A percentile compares a stretch with the other conserved stretches of the same genome.
These are phyloP conservation scores for Pluteus cervinus DNA, from an alignment of 768 basidiomycete species.

Conservation along the genomic window DNA sequence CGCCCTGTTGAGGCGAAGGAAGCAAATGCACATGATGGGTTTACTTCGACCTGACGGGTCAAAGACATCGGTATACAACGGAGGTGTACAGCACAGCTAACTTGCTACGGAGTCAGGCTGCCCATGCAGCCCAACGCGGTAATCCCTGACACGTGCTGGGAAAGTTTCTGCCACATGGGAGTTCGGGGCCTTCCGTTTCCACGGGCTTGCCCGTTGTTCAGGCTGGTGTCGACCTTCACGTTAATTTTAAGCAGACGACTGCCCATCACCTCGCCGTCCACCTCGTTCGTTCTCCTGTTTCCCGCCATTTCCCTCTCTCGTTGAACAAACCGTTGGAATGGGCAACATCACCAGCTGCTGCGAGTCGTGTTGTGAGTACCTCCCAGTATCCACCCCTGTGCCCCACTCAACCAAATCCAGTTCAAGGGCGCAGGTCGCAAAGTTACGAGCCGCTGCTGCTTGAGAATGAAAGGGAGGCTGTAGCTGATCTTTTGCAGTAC, in stretches of 20 bases:
- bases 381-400: constrained; percentile 10
- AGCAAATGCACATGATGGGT: too few species aligned
- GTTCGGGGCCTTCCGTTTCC: too few species aligned
- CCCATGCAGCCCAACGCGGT: too few species aligned
- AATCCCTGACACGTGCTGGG: too few species aligned
- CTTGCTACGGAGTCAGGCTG: too few species aligned
- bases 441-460: constrained; percentile 81
- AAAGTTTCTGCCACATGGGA: too few species aligned
- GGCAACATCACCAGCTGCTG: constrained; percentile 78
- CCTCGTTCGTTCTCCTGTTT: constrained; percentile 1
- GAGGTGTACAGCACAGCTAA: too few species aligned
- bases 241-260: constrained; percentile 9
- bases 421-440: constrained; percentile 78
- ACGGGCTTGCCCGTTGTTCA: too few species aligned
- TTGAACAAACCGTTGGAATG: constrained; percentile 33
- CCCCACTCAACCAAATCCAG: constrained; percentile 31
- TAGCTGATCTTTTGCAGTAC: constrained; percentile 94
- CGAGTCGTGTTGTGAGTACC: constrained; percentile 69
- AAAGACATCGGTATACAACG: too few species aligned
- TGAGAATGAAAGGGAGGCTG: constrained; percentile 95
- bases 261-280: constrained; percentile 6
- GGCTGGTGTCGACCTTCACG: constrained; percentile 2
- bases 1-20: too few species aligned
- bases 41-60: too few species aligned
- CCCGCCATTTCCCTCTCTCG: constrained; percentile 4